phyloP scores from a whole-genome alignment of 73 alveolate species.

The Urostyla sp. region DNA sequence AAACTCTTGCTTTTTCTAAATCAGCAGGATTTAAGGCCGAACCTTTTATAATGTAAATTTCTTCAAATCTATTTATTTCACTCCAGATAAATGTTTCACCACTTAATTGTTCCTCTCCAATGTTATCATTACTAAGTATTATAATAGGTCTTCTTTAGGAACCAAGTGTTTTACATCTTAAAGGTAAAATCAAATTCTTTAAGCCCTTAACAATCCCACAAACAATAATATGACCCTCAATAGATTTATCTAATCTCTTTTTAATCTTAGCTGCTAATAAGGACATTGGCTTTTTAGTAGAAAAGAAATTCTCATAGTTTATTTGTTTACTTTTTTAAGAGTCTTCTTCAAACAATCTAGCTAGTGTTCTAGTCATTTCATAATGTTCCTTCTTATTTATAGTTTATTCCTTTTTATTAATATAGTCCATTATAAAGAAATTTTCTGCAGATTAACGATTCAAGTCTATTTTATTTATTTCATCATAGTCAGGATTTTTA shows the following conservation, averaged over 20 bases:
- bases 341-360: slow-evolving; percentile 40
- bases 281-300: slow-evolving; percentile 69
- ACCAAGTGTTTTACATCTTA: slow-evolving; percentile 88
- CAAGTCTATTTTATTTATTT: slow-evolving; percentile 71
- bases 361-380: slow-evolving; percentile 6
- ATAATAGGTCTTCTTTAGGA: slow-evolving; percentile 86
- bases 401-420: slow-evolving; percentile 51
- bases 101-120: slow-evolving; percentile 81
- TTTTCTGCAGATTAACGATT: slow-evolving; percentile 54
- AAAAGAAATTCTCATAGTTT: slow-evolving; percentile 60
- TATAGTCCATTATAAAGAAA: slow-evolving; percentile 44
- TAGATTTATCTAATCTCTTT: slow-evolving; percentile 68
- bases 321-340: neutral
- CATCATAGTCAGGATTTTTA: slow-evolving; percentile 87
- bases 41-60: slow-evolving; percentile 92
- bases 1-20: slow-evolving; percentile 91
- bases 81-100: slow-evolving; percentile 82
- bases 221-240: slow-evolving; percentile 93
- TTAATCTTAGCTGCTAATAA: slow-evolving; percentile 56
- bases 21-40: slow-evolving; percentile 92
- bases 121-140: slow-evolving; percentile 87
- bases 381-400: slow-evolving; percentile 32
- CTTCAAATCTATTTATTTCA: slow-evolving; percentile 93
- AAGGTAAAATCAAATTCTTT: slow-evolving; percentile 91
- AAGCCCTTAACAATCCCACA: slow-evolving; percentile 94